Base-by-base conservation (phyloP, 1,284 basidiomycete genomes). In the Microbotryomycetes sp. region DNA sequence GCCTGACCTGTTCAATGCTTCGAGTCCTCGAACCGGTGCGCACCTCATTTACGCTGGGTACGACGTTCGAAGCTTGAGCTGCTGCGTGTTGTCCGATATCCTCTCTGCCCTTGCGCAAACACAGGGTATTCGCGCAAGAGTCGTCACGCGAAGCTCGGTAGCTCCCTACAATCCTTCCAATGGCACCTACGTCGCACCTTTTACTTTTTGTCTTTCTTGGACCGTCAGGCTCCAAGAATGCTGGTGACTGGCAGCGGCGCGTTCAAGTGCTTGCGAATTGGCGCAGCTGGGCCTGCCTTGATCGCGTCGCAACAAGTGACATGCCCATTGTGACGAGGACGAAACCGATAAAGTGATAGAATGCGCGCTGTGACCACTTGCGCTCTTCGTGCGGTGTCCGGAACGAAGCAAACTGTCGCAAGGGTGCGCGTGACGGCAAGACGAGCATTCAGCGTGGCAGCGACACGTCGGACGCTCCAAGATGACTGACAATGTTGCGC, bases 401-500 rank as follows among this genome's bases (percentile, higher is more conserved):
- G 55, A 68, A 68, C n/a, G 59, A 61, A 29, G 66, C 66, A 31
- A 68, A 68, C 66, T 68, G 60, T 3, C 4, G 52, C 21, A 4
- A 15, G 47, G 28, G 26, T 18, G 15, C 5, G 46, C 2, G 26
- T 13, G 26, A 13, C 18, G n/a, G 23, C 18, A 23, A n/a, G 0
- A 23, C 52, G 11, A 21, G 11, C 21, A 13, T 5, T 1, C 24
- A 3, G 41, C 1, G 3, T 11, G 6, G 6, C 24, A 24, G 24
- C 15, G 2, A 11, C n/a, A 7, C n/a, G 3, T n/a, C 29, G 29
- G 23, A 18, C 16, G 5, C 15, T 3, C 2, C 11, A 24, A 4
- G 35, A n/a, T n/a, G 11, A 30, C 66, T 52, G 15, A 68, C 66
- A 24, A 68, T 68, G 59, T 68, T 66, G 31, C 66, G 63, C n/a